Evolutionary conservation across 352 stramenopile species (phyloP), one percentile per base, ranked within the genome.

Genomic region (Phytophthora uliginosa): DNA sequence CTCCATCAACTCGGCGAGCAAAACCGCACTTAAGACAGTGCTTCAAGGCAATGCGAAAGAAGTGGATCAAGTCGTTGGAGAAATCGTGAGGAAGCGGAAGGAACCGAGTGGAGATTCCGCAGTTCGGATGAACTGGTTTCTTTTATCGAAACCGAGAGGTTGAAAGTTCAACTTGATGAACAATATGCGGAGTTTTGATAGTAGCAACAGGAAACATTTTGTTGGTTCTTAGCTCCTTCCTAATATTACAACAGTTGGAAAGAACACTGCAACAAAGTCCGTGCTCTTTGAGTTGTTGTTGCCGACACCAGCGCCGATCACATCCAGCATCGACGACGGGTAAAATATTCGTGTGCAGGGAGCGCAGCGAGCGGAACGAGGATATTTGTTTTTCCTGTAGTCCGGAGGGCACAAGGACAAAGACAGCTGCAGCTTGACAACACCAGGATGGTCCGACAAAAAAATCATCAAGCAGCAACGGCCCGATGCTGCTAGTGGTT

Each of bases 1-100:
- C 45, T 76, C 59, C 17, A 68, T 79, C 52, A 76, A 79, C 47
- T 76, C 73, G 50, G 62, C 62, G 24, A 65, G 51, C 51, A 76
- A 73, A 70, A 70, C 62, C 4, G 73, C 73, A 13, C 57, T 76
- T 20, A 69, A 73, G 33, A 73, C 66, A 53, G 31, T 73, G 26
- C 18, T 68, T 59, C 2, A 58, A 47, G 59, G 59, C 45, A 20
- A 38, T 22, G 47, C 17, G 38, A 17, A 45, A 45, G 13, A 45
- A 3, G 38, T 52, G 13, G 59, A 66, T n/a, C 1, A 51, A 26
- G 13, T 17, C n/a, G n/a, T 51, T n/a, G 47, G 34, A 36, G 47
- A 57, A 66, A 40, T 66, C 8, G 20, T 52, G 13, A 15, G 15
- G 22, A 66, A 58, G 59, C 22, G 59, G 38, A n/a, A 9, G 13